Base-by-base conservation (phyloP, 169 alveolate genomes). In the Plasmodium relictum region DNA sequence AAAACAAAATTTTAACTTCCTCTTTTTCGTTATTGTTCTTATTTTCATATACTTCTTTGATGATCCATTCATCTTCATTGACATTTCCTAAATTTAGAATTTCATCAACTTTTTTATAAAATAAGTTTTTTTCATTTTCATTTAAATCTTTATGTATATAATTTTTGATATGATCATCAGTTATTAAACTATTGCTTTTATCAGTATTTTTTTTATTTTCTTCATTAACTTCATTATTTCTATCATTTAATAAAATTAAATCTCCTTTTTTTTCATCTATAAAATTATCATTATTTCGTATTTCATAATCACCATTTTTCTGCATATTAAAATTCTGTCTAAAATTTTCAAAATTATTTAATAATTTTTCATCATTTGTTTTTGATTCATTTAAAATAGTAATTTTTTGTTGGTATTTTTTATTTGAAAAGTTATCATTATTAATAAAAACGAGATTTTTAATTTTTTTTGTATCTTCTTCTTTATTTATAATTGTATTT, bases 61-160 rank as follows among this genome's bases (percentile, higher is more conserved):
- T 3, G 10, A 76, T 24, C 80, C 90, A 66, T n/a, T 80, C 90
- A 24, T 66, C 85, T 7, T 58, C 85, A 24, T 42, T 37, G 0
- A 16, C 52, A 31, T 20, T 44, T 18, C 52, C 65, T 37, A 18
- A 6, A n/a, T 56, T 80, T 31, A 80, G 39, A 52, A 80, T 66
- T 41, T 80, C 83, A 31, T 80, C 90, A 4, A 70, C 90, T 48
- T 68, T 80, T 4, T 39, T 69, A 45, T 80, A 80, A 45, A 80
- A 48, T 18, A 69, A 50, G 3, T 50, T 39, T 50, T 72, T 26
- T 72, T 72, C 56, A 26, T 24, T n/a, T 71, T 16, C 16, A 26
- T 39, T 50, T 72, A 61, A 61, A 61, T 24, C 37, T 61, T 18
- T 18, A 61, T 10, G 9, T 61, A 18, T 14, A 18, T 24, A 18